Evolutionary conservation across 805 yeast genomes (phyloP).

Genomic region (Martiniozyma abietophila): DNA sequence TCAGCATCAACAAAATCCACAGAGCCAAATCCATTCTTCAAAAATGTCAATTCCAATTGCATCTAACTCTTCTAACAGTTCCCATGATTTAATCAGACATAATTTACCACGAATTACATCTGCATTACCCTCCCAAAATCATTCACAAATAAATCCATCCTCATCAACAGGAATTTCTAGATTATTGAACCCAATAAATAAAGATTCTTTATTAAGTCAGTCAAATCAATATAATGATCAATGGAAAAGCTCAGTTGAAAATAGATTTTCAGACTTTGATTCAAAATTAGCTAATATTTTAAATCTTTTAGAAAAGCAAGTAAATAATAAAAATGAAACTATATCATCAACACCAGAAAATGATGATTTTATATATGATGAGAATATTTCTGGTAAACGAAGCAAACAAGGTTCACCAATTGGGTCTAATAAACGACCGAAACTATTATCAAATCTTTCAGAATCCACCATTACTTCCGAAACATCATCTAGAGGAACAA

Average conservation of each 20-base stretch:
- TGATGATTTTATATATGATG: no score
- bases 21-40: no score
- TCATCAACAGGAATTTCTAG: constrained; percentile 3
- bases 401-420: no score
- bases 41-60: background rate
- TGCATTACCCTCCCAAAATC: background rate
- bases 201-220: no score
- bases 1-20: no score
- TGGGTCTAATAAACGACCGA: no score
- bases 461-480: no score
- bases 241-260: constrained; percentile 32
- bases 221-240: constrained; percentile 2
- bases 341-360: constrained; percentile 2
- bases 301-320: constrained; percentile 24
- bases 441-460: no score
- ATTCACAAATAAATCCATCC: background rate
- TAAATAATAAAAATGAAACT: background rate
- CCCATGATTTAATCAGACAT: no score
- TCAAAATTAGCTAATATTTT: constrained; percentile 31
- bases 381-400: no score
- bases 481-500: background rate
- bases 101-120: no score
- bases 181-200: background rate
- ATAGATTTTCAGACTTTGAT: constrained; percentile 31
- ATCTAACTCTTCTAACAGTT: background rate